Conservation (phyloP, 2,329 filamentous ascomycete genomes). For the Cryphonectria parasitica region DNA sequence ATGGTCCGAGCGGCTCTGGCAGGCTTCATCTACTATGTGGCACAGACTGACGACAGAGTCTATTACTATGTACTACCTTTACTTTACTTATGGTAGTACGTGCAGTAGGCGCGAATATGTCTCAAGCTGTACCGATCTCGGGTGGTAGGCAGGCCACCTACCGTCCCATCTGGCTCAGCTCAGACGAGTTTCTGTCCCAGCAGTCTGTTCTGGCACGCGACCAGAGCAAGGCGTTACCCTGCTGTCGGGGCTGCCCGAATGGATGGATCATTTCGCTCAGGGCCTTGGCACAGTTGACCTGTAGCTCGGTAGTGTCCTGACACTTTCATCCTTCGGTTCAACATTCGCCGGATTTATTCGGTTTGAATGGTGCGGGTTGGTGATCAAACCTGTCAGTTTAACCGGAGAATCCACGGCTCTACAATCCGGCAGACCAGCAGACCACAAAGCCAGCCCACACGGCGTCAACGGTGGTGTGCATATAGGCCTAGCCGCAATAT, state of each 20-base stretch:
- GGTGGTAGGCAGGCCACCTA: neutral
- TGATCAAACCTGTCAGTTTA: neutral
- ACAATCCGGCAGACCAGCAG: neutral
- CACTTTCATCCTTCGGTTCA: conserved; percentile 22
- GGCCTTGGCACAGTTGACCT: neutral
- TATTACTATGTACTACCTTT: neutral
- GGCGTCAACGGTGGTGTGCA: neutral
- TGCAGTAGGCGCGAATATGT: neutral
- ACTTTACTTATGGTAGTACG: neutral
- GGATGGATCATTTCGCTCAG: conserved; percentile 8
- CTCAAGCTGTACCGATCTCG: neutral
- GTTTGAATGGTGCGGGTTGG: neutral
- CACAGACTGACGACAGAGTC: neutral
- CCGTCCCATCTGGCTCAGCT: neutral
- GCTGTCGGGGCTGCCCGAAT: neutral
- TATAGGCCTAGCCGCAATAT: neutral
- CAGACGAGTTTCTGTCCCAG: neutral
- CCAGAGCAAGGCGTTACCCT: conserved; percentile 12
- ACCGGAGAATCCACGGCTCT: conserved; percentile 1
- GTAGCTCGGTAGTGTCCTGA: conserved; percentile 9
- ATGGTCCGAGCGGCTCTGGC: neutral
- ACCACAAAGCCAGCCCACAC: neutral
- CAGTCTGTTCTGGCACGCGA: conserved; percentile 3
- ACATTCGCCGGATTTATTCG: conserved; percentile 20
- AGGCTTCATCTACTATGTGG: neutral